These are phyloP conservation scores for Durusdinium trenchii DNA, from an alignment of 73 alveolate species.

Conservation along the genomic window DNA sequence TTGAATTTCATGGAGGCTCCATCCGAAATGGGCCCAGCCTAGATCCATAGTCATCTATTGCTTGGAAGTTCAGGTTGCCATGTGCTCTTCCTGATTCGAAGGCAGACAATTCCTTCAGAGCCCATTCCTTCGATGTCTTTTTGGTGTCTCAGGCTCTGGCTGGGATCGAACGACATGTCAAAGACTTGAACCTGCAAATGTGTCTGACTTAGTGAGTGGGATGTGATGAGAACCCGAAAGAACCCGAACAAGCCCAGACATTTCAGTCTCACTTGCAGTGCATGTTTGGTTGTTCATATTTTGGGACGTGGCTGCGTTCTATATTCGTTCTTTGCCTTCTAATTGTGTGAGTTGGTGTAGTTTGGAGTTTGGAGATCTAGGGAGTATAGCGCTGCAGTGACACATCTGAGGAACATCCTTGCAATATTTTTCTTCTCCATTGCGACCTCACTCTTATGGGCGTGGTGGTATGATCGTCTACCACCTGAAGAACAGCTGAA, in stretches of 20 bases:
- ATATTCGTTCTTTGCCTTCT: no score
- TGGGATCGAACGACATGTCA: conserved; percentile 54
- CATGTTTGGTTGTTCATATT: no score
- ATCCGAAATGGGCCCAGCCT: no score
- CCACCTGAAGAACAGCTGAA: conserved; percentile 68
- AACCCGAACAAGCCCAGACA: no score
- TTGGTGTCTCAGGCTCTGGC: conserved; percentile 64
- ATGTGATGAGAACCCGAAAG: not conserved
- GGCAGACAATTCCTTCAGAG: not conserved
- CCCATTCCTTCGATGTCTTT: not conserved
- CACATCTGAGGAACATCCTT: conserved; percentile 33
- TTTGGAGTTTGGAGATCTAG: no score
- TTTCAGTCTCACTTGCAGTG: no score
- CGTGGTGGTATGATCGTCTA: conserved; percentile 75
- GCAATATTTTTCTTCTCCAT: conserved; percentile 41
- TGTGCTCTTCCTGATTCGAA: not conserved
- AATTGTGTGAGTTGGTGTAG: no score
- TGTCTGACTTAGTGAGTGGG: not conserved
- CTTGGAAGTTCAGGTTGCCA: no score
- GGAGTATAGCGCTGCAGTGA: no score
- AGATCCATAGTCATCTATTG: no score
- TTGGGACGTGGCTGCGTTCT: no score
- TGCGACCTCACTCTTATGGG: conserved; percentile 40
- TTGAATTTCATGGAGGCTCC: no score
- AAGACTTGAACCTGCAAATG: conserved; percentile 55